These are phyloP conservation scores for Candolleomyces efflorescens DNA, from an alignment of 768 basidiomycete species.

Conservation along the genomic window DNA sequence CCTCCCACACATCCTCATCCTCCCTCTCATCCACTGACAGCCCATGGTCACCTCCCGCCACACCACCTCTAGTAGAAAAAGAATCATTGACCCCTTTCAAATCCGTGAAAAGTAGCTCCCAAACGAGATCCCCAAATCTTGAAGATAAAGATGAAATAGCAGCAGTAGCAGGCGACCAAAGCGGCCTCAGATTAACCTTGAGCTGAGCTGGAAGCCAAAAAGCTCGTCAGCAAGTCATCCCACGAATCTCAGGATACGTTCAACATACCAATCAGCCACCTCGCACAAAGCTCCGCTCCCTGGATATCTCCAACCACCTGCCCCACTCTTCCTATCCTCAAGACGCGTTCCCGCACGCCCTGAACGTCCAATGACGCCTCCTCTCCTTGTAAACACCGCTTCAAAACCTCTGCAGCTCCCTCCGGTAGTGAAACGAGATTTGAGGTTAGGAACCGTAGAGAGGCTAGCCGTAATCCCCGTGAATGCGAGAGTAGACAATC, in stretches of 20 bases:
- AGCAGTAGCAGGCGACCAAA: conserved; percentile 80
- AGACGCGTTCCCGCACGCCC: conserved; percentile 79
- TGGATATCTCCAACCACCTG: conserved; percentile 54
- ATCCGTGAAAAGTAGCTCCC: conserved; percentile 67
- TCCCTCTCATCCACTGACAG: conserved; percentile 2
- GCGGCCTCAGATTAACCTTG: conserved; percentile 88
- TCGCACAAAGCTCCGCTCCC: conserved; percentile 57
- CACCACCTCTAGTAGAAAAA: neutral
- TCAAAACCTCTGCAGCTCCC: conserved; percentile 49
- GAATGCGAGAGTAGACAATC: conserved; percentile 69
- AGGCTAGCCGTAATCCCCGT: conserved; percentile 54
- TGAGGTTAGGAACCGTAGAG: conserved; percentile 61
- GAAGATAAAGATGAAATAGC: conserved; percentile 52
- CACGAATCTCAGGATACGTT: too few species aligned
- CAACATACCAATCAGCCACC: conserved; percentile 72
- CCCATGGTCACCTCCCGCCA: conserved; percentile 3
- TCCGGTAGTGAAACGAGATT: conserved; percentile 39
- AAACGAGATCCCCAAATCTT: conserved; percentile 67
- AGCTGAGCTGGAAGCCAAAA: conserved; percentile 60
- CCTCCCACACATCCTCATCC: conserved; percentile 47
- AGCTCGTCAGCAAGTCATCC: neutral
- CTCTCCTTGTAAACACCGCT: conserved; percentile 75
- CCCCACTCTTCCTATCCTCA: conserved; percentile 71
- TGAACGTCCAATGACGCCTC: conserved; percentile 72
- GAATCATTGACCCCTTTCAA: conserved; percentile 32